A percentile compares a stretch with the other conserved stretches of the same genome.
Conservation (phyloP, 805 yeast genomes). For the Candida nonsorbophila region DNA sequence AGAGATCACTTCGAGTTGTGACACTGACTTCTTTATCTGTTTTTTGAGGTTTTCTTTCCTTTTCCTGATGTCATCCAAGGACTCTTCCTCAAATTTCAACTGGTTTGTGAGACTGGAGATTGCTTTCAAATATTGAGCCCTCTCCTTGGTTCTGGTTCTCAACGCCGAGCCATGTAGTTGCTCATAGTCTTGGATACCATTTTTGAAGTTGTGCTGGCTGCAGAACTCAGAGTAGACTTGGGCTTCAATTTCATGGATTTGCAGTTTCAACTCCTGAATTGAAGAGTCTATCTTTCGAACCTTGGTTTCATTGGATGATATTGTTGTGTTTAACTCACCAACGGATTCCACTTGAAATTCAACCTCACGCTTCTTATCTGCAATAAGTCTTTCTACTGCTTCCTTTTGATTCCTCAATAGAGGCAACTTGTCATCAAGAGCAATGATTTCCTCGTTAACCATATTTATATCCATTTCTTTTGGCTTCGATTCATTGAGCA, state of each 20-base stretch:
- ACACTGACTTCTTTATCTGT: conserved; percentile 33
- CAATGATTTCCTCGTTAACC: conserved; percentile 44
- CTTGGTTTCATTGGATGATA: conserved; percentile 11
- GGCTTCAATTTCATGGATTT: conserved; percentile 30
- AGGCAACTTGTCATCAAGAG: conserved; percentile 36
- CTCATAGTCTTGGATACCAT: conserved; percentile 64
- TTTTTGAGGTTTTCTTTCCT: conserved; percentile 42
- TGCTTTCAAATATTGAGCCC: conserved; percentile 57
- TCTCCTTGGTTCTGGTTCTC: conserved; percentile 54
- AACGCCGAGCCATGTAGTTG: conserved; percentile 54
- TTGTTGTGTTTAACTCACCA: conserved; percentile 12
- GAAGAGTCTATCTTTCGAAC: conserved; percentile 11
- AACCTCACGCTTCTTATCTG: conserved; percentile 47
- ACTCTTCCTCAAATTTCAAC: conserved; percentile 58
- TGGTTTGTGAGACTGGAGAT: conserved; percentile 57
- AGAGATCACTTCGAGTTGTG: too few relatives aligned
- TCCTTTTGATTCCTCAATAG: conserved; percentile 39
- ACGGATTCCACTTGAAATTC: conserved; percentile 35
- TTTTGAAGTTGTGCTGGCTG: conserved; percentile 43
- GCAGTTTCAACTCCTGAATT: conserved; percentile 14
- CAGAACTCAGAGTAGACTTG: conserved; percentile 53
- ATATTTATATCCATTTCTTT: conserved; percentile 53
- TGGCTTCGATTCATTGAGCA: conserved; percentile 42
- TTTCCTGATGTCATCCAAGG: conserved; percentile 44
- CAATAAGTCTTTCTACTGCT: conserved; percentile 38